phyloP scores from a whole-genome alignment of 139 green algal species.

The Closterium sp. region DNA sequence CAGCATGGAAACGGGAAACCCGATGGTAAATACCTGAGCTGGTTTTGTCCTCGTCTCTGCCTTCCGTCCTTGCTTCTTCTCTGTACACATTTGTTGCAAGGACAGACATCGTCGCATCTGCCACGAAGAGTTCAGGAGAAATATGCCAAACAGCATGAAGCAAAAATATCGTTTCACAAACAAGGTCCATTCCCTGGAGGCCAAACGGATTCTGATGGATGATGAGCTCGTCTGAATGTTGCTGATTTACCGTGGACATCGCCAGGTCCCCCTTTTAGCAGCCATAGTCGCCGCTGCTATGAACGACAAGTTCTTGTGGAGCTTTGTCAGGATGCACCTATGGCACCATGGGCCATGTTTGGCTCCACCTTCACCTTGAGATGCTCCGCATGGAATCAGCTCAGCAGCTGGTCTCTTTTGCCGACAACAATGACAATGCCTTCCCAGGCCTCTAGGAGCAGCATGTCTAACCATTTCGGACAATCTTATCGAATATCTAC shows the following conservation, averaged over 20 bases:
- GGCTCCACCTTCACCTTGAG: conserved; percentile 18
- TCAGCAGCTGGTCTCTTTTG: conserved; percentile 22
- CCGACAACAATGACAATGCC: conserved; percentile 38
- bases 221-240: not conserved
- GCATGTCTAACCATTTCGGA: conserved; percentile 6
- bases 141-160: not conserved
- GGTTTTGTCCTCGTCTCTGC: not conserved
- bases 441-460: conserved; percentile 24
- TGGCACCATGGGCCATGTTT: conserved; percentile 39
- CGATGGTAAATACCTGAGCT: not conserved
- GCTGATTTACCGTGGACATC: conserved; percentile 2
- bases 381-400: conserved; percentile 30
- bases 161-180: not conserved
- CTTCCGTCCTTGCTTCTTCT: conserved; percentile 12
- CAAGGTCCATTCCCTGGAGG: not conserved
- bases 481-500: not conserved
- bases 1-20: not conserved
- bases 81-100: conserved; percentile 20
- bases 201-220: not conserved
- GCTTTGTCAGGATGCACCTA: conserved; percentile 26
- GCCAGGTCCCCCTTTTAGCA: not conserved
- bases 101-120: conserved; percentile 20
- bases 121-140: not conserved
- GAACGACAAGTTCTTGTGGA: conserved; percentile 13
- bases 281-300: not conserved